Base-by-base conservation (phyloP, 75 land plant genomes). In the Selaginella moellendorffii region DNA sequence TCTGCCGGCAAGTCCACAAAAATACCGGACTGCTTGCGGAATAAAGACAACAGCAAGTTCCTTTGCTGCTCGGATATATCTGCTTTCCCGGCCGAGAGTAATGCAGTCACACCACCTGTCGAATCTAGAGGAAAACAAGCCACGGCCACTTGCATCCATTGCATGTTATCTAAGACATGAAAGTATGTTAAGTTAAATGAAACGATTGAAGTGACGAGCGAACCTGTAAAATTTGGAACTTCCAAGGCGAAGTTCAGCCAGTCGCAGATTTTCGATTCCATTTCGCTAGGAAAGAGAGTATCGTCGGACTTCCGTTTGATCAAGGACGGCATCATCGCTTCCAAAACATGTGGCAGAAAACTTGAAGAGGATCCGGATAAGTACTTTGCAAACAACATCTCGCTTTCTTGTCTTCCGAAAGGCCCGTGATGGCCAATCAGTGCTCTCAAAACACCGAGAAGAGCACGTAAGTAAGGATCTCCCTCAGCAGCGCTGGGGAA, bases 121-220 rank as follows among this genome's bases (percentile, higher is more conserved):
- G 71, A 24, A 23, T 54, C 62, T 18, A 95, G 29, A 20, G 99
- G 91, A 75, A 78, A 95, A 71, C 97, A 95, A 0, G 99, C 76
- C 21, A 95, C 54, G 10, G 78, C 81, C 68, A 86, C 71, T 64
- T 75, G 66, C 63, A 90, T 27, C 85, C 87, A 83, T 24, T 80
- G 79, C 28, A 74, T 80, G 58, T 71, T 59, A 67, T 85, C 96
- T 83, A 68, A n/a, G n/a, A n/a, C n/a, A n/a, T n/a, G n/a, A n/a
- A n/a, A n/a, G n/a, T n/a, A n/a, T n/a, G n/a, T n/a, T n/a, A n/a
- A n/a, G n/a, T n/a, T n/a, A n/a, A n/a, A n/a, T n/a, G n/a, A n/a
- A n/a, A n/a, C n/a, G n/a, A n/a, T n/a, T n/a, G n/a, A n/a, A n/a
- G n/a, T n/a, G n/a, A n/a, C n/a, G n/a, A n/a, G n/a, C n/a, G n/a